Evolutionary conservation across 176 grass and related monocot genomes (phyloP).

Genomic region (Paspalum notatum): DNA sequence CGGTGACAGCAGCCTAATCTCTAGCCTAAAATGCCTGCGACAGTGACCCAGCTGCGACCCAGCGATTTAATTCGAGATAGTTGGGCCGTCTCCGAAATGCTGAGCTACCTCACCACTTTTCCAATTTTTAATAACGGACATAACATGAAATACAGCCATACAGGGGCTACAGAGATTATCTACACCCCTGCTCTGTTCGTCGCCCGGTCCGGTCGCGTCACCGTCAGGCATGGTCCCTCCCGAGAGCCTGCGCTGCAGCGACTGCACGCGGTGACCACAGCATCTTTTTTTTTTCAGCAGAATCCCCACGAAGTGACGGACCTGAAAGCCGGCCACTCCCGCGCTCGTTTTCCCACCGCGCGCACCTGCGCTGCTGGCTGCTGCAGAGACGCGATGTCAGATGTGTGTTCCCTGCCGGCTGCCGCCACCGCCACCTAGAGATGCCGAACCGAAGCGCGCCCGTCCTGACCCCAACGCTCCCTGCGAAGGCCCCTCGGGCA

Average conservation of each 20-base stretch:
- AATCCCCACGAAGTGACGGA: background rate
- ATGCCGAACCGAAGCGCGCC: conserved; percentile 1
- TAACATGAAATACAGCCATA: too few species aligned
- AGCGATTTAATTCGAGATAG: too few species aligned
- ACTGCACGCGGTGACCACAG: too few species aligned
- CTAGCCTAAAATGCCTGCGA: background rate
- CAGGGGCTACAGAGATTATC: too few species aligned
- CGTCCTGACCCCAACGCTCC: background rate
- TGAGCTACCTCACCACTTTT: background rate
- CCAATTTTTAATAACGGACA: too few species aligned
- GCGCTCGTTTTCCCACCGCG: background rate
- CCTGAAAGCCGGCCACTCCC: background rate
- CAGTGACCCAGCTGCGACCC: background rate
- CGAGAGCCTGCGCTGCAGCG: too few species aligned
- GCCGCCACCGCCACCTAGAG: conserved; percentile 1
- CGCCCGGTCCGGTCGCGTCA: too few species aligned
- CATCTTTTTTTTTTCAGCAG: background rate
- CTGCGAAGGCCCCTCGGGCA: too few species aligned
- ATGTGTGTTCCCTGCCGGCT: background rate
- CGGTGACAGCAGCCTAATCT: too few species aligned
- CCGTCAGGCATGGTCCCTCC: too few species aligned
- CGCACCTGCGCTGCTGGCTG: background rate
- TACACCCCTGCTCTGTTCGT: too few species aligned
- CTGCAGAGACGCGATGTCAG: background rate
- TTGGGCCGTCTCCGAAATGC: background rate